These are phyloP conservation scores for Alternaria ethzedia DNA, from an alignment of 2,329 filamentous ascomycete genomes.

Conservation along the genomic window DNA sequence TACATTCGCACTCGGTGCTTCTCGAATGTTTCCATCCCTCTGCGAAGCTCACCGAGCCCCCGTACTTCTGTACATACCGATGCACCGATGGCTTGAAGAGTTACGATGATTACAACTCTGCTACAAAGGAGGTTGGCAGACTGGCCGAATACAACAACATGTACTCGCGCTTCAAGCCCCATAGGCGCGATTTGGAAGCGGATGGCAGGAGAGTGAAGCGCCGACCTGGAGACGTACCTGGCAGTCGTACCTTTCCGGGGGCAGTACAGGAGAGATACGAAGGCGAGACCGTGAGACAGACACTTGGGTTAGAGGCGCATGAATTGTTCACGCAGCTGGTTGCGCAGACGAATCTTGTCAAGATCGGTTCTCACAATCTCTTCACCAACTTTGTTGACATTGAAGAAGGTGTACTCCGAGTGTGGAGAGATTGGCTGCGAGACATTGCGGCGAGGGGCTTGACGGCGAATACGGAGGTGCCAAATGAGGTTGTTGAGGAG, in stretches of 20 bases:
- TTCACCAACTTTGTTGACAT: conserved; percentile 71
- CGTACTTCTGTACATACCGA: conserved; percentile 71
- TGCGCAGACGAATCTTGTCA: conserved; percentile 71
- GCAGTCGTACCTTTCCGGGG: conserved; percentile 49
- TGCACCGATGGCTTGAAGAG: conserved; percentile 66
- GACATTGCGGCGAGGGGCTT: conserved; percentile 43
- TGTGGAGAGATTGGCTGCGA: conserved; percentile 76
- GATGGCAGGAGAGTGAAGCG: conserved; percentile 44
- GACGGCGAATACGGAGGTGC: conserved; percentile 15
- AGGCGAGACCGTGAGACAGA: conserved; percentile 61
- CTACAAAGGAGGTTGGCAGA: conserved; percentile 35
- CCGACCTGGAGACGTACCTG: conserved; percentile 57
- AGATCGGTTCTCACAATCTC: conserved; percentile 64
- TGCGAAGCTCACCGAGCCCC: conserved; percentile 71
- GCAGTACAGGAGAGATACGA: conserved; percentile 35
- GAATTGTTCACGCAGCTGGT: conserved; percentile 80
- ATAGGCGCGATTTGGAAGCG: conserved; percentile 60
- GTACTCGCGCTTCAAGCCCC: conserved; percentile 75
- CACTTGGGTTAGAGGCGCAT: conserved; percentile 69
- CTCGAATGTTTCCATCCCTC: conserved; percentile 81
- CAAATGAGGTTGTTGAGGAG: conserved; percentile 30
- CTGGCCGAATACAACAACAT: conserved; percentile 61
- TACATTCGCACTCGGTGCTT: conserved; percentile 70
- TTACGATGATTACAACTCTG: conserved; percentile 47
- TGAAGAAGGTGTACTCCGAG: conserved; percentile 70